Conservation (phyloP, 202 grass and related monocot genomes). For the Carex sylvatica region DNA sequence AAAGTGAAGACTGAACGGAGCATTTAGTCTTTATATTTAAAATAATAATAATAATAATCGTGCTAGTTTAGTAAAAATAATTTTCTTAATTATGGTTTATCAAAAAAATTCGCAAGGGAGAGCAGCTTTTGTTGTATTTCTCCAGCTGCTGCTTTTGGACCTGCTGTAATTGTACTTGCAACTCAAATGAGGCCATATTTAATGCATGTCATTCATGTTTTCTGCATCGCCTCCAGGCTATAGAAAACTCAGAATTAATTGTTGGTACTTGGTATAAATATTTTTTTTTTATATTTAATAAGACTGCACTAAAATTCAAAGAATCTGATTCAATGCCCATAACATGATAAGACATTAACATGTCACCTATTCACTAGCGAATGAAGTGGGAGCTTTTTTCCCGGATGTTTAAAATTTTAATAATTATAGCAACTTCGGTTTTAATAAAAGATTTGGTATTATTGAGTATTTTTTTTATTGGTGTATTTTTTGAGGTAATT, state of each 20-base stretch:
- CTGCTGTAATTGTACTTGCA: slow-evolving; percentile 30
- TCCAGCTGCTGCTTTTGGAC: slow-evolving; percentile 13
- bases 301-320: not conserved
- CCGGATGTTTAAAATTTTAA: no score
- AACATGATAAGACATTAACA: slow-evolving; percentile 17
- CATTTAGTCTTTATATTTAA: no score
- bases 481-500: no score
- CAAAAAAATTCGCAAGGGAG: no score
- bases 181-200: slow-evolving; percentile 5
- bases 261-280: not conserved
- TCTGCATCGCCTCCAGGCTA: slow-evolving; percentile 15
- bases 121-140: slow-evolving; percentile 25
- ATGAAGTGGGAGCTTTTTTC: not conserved
- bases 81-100: no score
- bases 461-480: no score
- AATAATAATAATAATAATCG: no score
- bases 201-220: slow-evolving; percentile 29
- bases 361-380: not conserved
- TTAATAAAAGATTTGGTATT: no score
- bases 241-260: slow-evolving; percentile 17
- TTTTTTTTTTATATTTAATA: not conserved
- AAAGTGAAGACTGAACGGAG: no score
- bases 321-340: slow-evolving; percentile 14
- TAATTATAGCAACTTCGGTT: no score
- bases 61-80: no score